Evolutionary conservation across 1,284 basidiomycete species (phyloP), one percentile per base, ranked within the genome.

Genomic region (Austropuccinia psidii): DNA sequence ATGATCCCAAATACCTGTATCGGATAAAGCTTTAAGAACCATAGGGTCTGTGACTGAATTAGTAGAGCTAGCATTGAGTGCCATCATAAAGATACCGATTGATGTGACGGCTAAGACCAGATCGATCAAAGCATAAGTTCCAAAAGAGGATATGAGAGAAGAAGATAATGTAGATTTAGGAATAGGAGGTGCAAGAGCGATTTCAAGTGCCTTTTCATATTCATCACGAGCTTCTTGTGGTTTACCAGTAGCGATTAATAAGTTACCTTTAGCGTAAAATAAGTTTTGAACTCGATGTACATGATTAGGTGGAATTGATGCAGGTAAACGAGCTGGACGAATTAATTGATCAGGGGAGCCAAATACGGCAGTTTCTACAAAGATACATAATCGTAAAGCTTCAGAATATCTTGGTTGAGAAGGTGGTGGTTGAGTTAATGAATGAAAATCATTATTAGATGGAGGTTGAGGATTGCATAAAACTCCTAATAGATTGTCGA

Each of bases 241-340:
- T 73, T 74, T 78, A 76, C 19, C 77, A 74, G 76, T 39, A 7
- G 81, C 80, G 41, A 80, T 79, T 47, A 80, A 81, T 24, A 84
- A 77, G 72, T 83, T 84, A 15, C 82, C 83, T 74, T 81, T 81
- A 35, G 83, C 82, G 76, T 83, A 82, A 60, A 83, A 81, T n/a
- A 83, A 75, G 74, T 83, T 83, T 75, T 83, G 83, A 1, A 84
- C 76, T 0, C 83, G 80, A 60, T 83, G 81, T 2, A 81, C 76
- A 62, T 83, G 82, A 19, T 78, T 77, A 49, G 77, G 67, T 0
- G 81, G 81, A 17, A 84, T 76, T 21, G 66, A 75, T 19, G 66
- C 35, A 24, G 79, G 79, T 15, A 80, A 35, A 50, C 43, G 52
- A 33, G 76, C 75, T 13, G 78, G 78, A 5, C 78, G 76, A 47